phyloP scores from a whole-genome alignment of 73 alveolate genomes.

The Symbiodinium pilosum region DNA sequence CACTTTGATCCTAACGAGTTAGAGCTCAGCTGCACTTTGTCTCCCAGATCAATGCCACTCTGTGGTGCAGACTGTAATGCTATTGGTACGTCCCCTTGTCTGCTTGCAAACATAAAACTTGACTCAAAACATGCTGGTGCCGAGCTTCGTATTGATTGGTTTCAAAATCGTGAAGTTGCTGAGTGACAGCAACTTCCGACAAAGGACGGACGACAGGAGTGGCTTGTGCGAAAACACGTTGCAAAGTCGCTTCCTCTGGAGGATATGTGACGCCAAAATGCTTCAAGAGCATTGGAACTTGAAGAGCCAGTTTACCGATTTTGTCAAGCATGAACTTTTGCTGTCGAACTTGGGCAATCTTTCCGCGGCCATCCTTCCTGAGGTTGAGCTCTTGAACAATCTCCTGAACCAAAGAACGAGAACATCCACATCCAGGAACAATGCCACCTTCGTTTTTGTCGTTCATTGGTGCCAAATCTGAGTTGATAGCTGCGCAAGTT shows the following conservation, averaged over 20 bases:
- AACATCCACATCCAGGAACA: constrained; percentile 50
- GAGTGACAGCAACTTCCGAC: constrained; percentile 6
- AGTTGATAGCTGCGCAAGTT: constrained; percentile 23
- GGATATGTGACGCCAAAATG: constrained; percentile 17
- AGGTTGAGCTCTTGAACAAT: constrained; percentile 47
- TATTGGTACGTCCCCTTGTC: no score
- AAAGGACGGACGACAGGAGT: constrained; percentile 11
- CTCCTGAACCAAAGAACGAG: background rate
- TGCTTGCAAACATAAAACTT: background rate
- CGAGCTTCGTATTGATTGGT: background rate
- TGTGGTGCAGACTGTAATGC: no score
- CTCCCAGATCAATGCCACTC: no score
- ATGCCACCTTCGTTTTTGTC: constrained; percentile 55
- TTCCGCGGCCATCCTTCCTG: constrained; percentile 61
- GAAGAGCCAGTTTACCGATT: constrained; percentile 41
- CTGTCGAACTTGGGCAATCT: constrained; percentile 39
- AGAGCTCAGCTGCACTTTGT: no score
- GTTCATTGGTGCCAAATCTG: constrained; percentile 60
- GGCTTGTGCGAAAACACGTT: background rate
- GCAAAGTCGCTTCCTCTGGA: constrained; percentile 36
- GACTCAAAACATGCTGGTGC: background rate
- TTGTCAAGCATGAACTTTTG: constrained; percentile 40
- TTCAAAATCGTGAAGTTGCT: constrained; percentile 9
- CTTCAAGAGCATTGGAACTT: constrained; percentile 19
- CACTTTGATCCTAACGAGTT: no score